Conservation (phyloP, 768 basidiomycete genomes). For the Floccularia luteovirens region DNA sequence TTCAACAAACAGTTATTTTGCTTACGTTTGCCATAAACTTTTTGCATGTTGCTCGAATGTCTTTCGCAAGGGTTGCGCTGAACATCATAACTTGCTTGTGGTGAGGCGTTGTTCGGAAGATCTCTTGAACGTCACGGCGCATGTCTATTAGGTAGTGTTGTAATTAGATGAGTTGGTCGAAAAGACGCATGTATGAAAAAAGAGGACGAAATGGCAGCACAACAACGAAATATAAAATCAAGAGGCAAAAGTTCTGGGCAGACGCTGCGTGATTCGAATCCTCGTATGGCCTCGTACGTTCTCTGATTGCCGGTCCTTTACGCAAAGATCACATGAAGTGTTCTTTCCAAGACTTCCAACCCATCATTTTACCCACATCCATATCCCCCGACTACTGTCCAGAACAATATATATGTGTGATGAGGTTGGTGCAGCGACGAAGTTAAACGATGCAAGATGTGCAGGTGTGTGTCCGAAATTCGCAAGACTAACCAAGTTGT, state of each 20-base stretch:
- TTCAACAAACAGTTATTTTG: slow-evolving; percentile 8
- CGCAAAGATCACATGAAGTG: background rate
- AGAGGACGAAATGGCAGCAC: slow-evolving; percentile 33
- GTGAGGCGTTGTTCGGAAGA: slow-evolving; percentile 97
- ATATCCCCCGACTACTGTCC: background rate
- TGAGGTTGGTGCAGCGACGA: slow-evolving; percentile 35
- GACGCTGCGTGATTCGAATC: slow-evolving; percentile 9
- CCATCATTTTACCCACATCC: background rate
- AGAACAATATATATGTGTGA: too few species aligned
- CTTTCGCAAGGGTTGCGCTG: slow-evolving; percentile 95
- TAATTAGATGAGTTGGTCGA: slow-evolving; percentile 56
- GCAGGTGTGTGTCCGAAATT: slow-evolving; percentile 57
- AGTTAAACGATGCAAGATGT: slow-evolving; percentile 44
- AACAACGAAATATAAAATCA: slow-evolving; percentile 17
- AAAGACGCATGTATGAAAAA: slow-evolving; percentile 43
- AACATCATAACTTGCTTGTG: slow-evolving; percentile 99
- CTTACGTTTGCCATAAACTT: slow-evolving; percentile 99
- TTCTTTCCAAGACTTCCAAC: background rate
- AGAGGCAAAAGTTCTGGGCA: slow-evolving; percentile 22
- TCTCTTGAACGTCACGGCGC: slow-evolving; percentile 99
- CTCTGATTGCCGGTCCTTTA: background rate
- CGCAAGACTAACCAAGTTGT: slow-evolving; percentile 99
- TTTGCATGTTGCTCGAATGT: slow-evolving; percentile 96
- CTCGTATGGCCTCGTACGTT: background rate
- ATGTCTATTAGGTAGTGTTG: slow-evolving; percentile 87